phyloP scores from a whole-genome alignment of 2,329 filamentous ascomycete species.

The Akanthomyces muscarius region DNA sequence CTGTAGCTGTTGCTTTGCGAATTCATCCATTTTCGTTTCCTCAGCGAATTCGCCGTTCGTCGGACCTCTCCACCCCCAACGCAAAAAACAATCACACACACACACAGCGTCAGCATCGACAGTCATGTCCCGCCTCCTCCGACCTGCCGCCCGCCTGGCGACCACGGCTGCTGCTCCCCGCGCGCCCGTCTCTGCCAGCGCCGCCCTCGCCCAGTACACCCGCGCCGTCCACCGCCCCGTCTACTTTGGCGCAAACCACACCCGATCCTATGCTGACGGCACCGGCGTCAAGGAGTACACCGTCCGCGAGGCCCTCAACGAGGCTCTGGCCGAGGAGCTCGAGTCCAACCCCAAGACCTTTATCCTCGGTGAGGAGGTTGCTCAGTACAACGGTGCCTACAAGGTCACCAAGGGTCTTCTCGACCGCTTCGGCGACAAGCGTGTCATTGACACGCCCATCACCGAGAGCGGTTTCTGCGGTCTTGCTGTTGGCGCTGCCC shows the following conservation, averaged over 20 bases:
- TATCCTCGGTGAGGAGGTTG: slow-evolving; percentile 94
- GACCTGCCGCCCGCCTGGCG: slow-evolving; percentile 47
- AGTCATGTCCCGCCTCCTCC: slow-evolving; percentile 49
- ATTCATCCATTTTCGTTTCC: not conserved
- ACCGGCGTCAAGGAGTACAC: slow-evolving; percentile 83
- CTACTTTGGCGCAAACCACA: slow-evolving; percentile 35
- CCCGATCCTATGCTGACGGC: slow-evolving; percentile 50
- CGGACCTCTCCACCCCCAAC: not conserved
- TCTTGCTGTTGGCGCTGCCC: slow-evolving; percentile 88
- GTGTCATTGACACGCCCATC: slow-evolving; percentile 97
- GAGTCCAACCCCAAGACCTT: slow-evolving; percentile 94
- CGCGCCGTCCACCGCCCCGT: slow-evolving; percentile 35
- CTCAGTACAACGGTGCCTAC: slow-evolving; percentile 99
- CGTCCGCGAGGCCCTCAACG: slow-evolving; percentile 94
- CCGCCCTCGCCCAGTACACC: slow-evolving; percentile 35
- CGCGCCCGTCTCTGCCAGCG: slow-evolving; percentile 26
- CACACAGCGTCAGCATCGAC: slow-evolving; percentile 14
- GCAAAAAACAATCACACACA: not conserved
- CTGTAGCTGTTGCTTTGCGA: slow-evolving; percentile 5
- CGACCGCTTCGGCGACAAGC: slow-evolving; percentile 94
- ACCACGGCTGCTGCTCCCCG: slow-evolving; percentile 32
- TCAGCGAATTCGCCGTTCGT: not conserved
- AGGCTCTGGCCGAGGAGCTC: slow-evolving; percentile 96
- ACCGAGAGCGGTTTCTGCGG: slow-evolving; percentile 95
- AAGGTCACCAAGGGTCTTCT: slow-evolving; percentile 98